Conservation (phyloP, 495 filamentous ascomycete species). For the Astrothelium subdiscretum region DNA sequence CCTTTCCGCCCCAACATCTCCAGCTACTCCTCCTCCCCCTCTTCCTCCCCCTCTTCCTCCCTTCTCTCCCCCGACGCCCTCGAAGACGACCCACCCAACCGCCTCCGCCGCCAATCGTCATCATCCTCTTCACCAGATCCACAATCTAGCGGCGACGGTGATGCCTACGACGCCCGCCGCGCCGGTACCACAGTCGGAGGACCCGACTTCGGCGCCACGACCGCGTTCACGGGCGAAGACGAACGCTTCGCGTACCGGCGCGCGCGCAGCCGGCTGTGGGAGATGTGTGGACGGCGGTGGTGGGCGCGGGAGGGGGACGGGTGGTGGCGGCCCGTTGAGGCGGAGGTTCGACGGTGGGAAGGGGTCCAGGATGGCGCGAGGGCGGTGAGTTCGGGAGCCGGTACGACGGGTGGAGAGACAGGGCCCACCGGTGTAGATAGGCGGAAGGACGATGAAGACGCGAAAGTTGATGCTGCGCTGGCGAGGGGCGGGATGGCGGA, state of each 20-base stretch:
- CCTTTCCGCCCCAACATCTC: conserved; percentile 62
- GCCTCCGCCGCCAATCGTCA: conserved; percentile 12
- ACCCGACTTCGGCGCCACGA: conserved; percentile 43
- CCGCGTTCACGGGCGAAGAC: conserved; percentile 57
- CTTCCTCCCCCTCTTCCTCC: conserved; percentile 12
- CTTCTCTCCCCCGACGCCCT: conserved; percentile 22
- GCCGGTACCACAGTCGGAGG: conserved; percentile 7
- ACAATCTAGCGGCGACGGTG: conserved; percentile 11
- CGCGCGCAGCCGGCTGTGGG: conserved; percentile 55
- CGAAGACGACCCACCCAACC: conserved; percentile 34
- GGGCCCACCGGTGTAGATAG: too few relatives aligned
- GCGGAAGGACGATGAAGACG: neutral
- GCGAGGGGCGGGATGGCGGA: neutral
- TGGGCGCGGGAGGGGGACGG: conserved; percentile 40
- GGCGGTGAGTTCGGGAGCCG: too few relatives aligned
- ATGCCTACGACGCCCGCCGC: conserved; percentile 12
- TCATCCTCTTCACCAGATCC: too few relatives aligned
- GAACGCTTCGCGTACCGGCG: conserved; percentile 62
- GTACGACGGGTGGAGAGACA: too few relatives aligned
- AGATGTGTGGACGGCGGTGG: conserved; percentile 55
- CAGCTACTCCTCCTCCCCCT: conserved; percentile 15
- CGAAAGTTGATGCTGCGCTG: neutral
- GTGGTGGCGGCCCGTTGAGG: conserved; percentile 56
- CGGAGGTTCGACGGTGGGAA: conserved; percentile 50
- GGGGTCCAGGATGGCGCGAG: conserved; percentile 6